Base-by-base conservation (phyloP, 169 alveolate species). In the Eimeria sp. region DNA sequence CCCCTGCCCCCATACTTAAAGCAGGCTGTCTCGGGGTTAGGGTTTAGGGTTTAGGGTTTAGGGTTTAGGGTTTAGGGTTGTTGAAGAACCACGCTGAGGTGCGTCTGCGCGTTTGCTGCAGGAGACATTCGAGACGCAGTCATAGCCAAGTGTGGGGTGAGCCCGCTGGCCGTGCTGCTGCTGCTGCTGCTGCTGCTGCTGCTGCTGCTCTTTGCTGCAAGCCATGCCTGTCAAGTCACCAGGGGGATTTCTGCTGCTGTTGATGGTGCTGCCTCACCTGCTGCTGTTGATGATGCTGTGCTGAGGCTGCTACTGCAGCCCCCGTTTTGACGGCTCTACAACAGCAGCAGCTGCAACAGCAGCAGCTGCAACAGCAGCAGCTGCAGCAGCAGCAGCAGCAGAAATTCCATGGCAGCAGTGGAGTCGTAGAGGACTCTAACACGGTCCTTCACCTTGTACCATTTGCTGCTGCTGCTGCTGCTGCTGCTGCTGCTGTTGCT, bases 61-160 rank as follows among this genome's bases (percentile, higher is more conserved):
- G n/a, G n/a, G n/a, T n/a, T n/a, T n/a, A n/a, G n/a, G n/a, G n/a
- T n/a, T n/a, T n/a, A n/a, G n/a, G n/a, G n/a, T n/a, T n/a, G n/a
- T n/a, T n/a, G n/a, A n/a, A n/a, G n/a, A n/a, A n/a, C n/a, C n/a
- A n/a, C n/a, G n/a, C n/a, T n/a, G 85, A 20, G 62, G 16, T 43
- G 43, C 13, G 78, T 49, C 6, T 25, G 64, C 6, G 9, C 46
- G 64, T 25, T 33, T 43, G 68, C 68, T n/a, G 68, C 88, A 78
- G 88, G n/a, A 78, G 62, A 52, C 68, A 27, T 14, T 78, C 88
- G 14, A 49, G 49, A 30, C 88, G 88, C 68, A 78, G 71, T n/a
- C 88, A 49, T 2, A 78, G 88, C 30, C 88, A 49, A 78, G 46
- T 33, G 49, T 49, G 71, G 71, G 66, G 88, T 78, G 52, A 78